Base-by-base conservation (phyloP, 2,329 filamentous ascomycete genomes). In the Metarhizium humberi region DNA sequence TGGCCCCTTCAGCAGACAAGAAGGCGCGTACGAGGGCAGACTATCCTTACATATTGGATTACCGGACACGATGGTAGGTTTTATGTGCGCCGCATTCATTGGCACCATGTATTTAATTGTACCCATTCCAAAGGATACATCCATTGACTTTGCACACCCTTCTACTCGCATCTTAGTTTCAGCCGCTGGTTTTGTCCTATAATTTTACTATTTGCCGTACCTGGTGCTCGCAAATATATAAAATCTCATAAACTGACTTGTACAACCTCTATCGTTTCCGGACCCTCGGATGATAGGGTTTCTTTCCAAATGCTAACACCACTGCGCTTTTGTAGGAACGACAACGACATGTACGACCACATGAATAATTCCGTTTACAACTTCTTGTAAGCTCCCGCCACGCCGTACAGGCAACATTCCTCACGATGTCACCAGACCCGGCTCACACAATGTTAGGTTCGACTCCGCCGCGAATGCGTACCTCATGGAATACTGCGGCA, bases 321-420 rank as follows among this genome's bases (percentile, higher is more conserved):
- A 29, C 18, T 54, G 47, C 57, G 56, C 58, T 48, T n/a, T 10
- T 11, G 25, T 56, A 92, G 90, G 90, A 85, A 83, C 69, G 91
- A 96, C 71, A 95, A 95, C 67, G 91, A 96, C 74, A 94, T 95
- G 88, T 96, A 94, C 71, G 80, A 89, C 58, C 92, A 97, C 68
- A 84, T 95, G 78, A 96, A 96, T 74, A 96, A 95, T 67, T 88
- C 85, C 45, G 79, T 94, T 54, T 96, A 96, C 71, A 88, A 88
- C 64, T 86, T 88, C 59, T 78, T 95, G 79, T 85, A 69, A 67
- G 76, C 38, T 16, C 3, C 5, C 38, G 38, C 38, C 38, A 16
- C 38, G 5, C 4, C 38, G 11, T 11, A 5, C 30, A 14, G 45
- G 25, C 34, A 56, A 53, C 7, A 34, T 14, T 36, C 54, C 54